Evolutionary conservation across 208 protist genomes (phyloP), one percentile per base, ranked within the genome.

Genomic region (Acanthamoeba castellanii): DNA sequence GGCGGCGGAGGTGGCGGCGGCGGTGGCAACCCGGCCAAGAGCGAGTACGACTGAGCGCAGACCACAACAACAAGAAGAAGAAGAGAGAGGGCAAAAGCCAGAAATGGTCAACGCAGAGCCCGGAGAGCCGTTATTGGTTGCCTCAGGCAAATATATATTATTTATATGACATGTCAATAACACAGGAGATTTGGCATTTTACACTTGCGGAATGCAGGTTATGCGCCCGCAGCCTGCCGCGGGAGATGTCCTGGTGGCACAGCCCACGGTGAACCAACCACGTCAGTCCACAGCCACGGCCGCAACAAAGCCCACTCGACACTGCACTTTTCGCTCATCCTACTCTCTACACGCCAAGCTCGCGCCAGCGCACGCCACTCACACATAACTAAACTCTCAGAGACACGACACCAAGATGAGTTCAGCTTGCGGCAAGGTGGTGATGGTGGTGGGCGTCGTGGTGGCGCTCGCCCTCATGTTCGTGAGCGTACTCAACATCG

Each of bases 371-470:
- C n/a, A n/a, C n/a, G n/a, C 50, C 50, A 55, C 50, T 55, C 13
- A 55, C 50, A 55, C 50, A 55, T 13, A 55, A n/a, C n/a, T n/a
- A n/a, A n/a, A n/a, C n/a, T 13, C 55, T 13, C 55, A 30, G 14
- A 66, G 2, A 66, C 20, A 66, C 8, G 7, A 66, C 59, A 66
- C 59, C 64, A 37, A 34, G n/a, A 70, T 37, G 14, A 34, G 64
- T 70, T 6, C 27, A 70, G 64, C 55, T 7, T 70, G 64, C 30
- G 64, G 64, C 64, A 70, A 70, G 64, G 64, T 70, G 8, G 64
- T 70, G 64, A 70, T 70, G 64, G 64, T 70, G 64, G 72, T 82
- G 42, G 72, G 72, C 72, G 11, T 52, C 13, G 72, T 50, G 34
- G 72, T 82, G 72, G 72, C 72, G 37, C 9, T 82, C 13, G 16